phyloP scores from a whole-genome alignment of 2,329 filamentous ascomycete genomes.

The Diaporthe batatas region DNA sequence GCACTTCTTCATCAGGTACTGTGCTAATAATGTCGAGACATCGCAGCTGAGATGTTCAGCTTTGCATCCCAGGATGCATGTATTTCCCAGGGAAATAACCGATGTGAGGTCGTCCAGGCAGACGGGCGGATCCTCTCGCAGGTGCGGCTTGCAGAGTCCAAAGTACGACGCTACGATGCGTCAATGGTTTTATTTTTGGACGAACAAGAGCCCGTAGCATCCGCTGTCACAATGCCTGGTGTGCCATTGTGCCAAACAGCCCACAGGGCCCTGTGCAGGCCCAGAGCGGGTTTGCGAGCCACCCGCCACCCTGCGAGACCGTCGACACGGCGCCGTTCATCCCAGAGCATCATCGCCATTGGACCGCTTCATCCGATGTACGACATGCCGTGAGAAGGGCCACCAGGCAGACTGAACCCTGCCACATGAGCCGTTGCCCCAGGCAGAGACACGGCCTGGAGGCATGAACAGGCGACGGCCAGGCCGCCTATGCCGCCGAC shows the following conservation, averaged over 20 bases:
- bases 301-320: conserved; percentile 1
- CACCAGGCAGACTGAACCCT: neutral
- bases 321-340: neutral
- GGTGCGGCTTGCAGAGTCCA: neutral
- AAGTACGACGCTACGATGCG: neutral
- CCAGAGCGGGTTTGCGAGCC: neutral
- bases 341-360: neutral
- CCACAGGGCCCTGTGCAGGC: neutral
- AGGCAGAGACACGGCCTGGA: neutral
- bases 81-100: neutral
- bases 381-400: conserved; percentile 13
- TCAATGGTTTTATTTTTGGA: conserved; percentile 1
- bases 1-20: no score
- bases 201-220: neutral
- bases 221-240: conserved; percentile 7
- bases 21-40: no score
- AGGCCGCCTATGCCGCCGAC: neutral
- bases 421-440: neutral
- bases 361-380: conserved; percentile 21
- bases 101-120: neutral
- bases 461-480: neutral
- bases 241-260: conserved; percentile 16
- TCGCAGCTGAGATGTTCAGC: neutral
- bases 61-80: neutral
- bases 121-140: neutral